Percentiles rank a stretch among this genome's conserved stretches.
phyloP scores from a whole-genome alignment of 768 basidiomycete genomes.

The Podaxis sp. region DNA sequence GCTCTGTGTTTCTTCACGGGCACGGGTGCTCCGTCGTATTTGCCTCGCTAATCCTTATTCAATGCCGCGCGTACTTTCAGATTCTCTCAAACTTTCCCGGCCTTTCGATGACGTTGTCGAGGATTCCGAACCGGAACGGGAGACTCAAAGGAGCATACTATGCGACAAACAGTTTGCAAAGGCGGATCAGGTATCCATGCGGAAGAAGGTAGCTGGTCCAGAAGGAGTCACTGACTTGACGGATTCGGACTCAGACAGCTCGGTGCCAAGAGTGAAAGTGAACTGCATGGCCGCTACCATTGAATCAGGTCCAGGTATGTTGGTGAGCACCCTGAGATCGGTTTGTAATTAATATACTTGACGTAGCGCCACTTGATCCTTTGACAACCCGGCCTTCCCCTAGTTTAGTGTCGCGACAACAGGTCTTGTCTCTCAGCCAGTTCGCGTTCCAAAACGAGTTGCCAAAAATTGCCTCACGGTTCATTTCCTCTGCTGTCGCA shows the following conservation, averaged over 20 bases:
- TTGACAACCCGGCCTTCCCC: not conserved
- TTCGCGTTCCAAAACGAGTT: not conserved
- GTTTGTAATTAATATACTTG: not conserved
- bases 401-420: not conserved
- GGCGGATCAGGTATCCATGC: constrained; percentile 15
- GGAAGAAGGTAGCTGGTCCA: not conserved
- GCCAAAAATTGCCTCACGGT: not conserved
- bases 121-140: constrained; percentile 65
- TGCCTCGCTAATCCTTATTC: not conserved
- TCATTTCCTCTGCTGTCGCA: not conserved
- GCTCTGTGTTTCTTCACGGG: not conserved
- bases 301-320: no score
- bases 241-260: constrained; percentile 16
- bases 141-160: constrained; percentile 33
- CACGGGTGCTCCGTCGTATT: not conserved
- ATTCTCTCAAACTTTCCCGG: not conserved
- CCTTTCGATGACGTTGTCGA: constrained; percentile 36
- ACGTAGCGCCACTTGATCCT: not conserved
- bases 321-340: no score
- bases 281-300: no score
- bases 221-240: constrained; percentile 19
- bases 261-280: not conserved
- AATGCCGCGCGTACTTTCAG: not conserved
- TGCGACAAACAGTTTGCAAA: not conserved
- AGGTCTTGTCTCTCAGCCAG: not conserved